These are phyloP conservation scores for Pythium monospermum DNA, from an alignment of 352 stramenopile genomes.

Conservation along the genomic window DNA sequence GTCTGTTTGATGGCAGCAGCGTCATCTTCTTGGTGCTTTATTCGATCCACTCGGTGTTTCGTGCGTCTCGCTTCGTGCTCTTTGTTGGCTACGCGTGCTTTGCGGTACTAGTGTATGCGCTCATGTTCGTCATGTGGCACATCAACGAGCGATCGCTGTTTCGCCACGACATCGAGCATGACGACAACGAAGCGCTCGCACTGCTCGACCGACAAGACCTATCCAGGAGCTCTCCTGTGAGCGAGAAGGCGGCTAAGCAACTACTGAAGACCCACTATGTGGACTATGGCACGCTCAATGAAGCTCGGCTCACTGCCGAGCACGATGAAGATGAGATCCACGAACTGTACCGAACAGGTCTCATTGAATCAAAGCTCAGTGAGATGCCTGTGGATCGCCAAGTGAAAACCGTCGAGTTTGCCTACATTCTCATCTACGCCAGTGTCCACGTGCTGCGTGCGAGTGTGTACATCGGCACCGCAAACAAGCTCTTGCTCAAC, in stretches of 20 bases:
- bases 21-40: constrained; percentile 34
- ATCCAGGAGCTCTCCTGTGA: constrained; percentile 17
- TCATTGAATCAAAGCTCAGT: constrained; percentile 33
- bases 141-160: constrained; percentile 56
- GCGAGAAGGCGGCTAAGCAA: constrained; percentile 21
- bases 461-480: constrained; percentile 81
- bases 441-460: constrained; percentile 67
- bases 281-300: constrained; percentile 22
- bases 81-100: constrained; percentile 40
- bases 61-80: constrained; percentile 20
- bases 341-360: constrained; percentile 20
- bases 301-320: constrained; percentile 8
- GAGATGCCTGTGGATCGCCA: constrained; percentile 56
- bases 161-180: background rate
- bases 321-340: constrained; percentile 21
- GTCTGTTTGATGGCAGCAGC: constrained; percentile 38
- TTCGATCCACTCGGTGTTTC: constrained; percentile 21
- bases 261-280: constrained; percentile 24
- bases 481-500: constrained; percentile 79
- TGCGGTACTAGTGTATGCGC: constrained; percentile 42
- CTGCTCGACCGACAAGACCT: constrained; percentile 3
- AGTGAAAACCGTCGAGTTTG: constrained; percentile 77
- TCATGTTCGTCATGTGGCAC: constrained; percentile 68
- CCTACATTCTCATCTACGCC: constrained; percentile 63
- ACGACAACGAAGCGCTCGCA: background rate